Base-by-base conservation (phyloP, 495 filamentous ascomycete species). In the Aspergillus campestris region DNA sequence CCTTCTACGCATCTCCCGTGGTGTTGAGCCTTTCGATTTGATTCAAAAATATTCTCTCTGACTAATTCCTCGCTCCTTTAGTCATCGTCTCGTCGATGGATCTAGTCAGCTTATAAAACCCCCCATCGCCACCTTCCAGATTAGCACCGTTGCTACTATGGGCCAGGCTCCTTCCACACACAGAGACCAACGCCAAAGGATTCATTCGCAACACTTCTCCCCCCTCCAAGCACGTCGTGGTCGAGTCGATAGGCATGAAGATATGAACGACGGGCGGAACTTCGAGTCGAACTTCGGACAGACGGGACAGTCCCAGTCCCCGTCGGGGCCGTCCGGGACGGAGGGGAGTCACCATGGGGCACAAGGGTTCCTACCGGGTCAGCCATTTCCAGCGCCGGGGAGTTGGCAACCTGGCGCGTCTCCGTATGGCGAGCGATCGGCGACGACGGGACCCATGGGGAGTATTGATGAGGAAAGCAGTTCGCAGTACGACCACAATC, bases 141-240 rank as follows among this genome's bases (percentile, higher is more conserved):
- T 8, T 44, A 38, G 12, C 29, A 34, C 55, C 34, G 37, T 40
- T 61, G 56, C 56, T 71, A 70, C 64, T 71, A 73, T 73, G 70
- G 70, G 70, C 67, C 70, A 71, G 53, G 62, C 65, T 52, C 69
- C 66, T 28, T 72, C 70, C 38, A 68, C 68, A 38, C 63, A 65
- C 52, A 59, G 66, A 62, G 56, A 66, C 46, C 55, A 54, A 38
- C 60, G 62, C 37, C 58, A 64, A 40, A 59, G 44, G 44, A 53
- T 42, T 36, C 51, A 51, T 34, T 32, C 57, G 42, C 55, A 58
- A 48, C 44, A 50, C 32, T 37, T 47, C 45, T 11, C 50, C 38
- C 51, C 55, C 31, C 55, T 48, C 35, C 53, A 58, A 40, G 43
- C 40, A 51, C 38, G 47, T 32, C 59, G 50, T 50, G 57, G 55